Base-by-base conservation (phyloP, 805 yeast species). In the Pichia heedii region DNA sequence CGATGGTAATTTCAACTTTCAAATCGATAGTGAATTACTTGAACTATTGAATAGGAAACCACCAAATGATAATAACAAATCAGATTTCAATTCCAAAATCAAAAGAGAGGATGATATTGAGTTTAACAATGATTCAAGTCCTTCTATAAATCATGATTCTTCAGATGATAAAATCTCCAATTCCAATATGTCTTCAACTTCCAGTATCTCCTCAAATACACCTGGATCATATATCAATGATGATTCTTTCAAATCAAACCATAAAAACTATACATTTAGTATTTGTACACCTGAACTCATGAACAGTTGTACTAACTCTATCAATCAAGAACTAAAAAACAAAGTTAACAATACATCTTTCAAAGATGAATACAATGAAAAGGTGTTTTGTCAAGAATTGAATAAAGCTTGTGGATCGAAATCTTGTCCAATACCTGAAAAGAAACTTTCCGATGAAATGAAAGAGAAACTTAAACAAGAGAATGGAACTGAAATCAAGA, bases 371-470 rank as follows among this genome's bases (percentile, higher is more conserved):
- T 83, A 78, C 57, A 83, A 79, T 55, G 90, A 84, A 56, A 79
- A 81, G 51, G 79, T 81, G 43, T 90, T 90, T 58, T 90, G 97
- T 57, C 74, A 74, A 22, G 76, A 79, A 53, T 70, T 90, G 56
- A 74, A 76, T 48, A 73, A 78, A 59, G 97, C 88, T 1, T 89
- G 97, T 63, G 97, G 96, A 16, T 79, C 81, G 7, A 79, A 70
- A 53, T 71, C 71, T 15, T 64, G 74, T 50, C 95, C 93, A 4
- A 58, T 80, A 4, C 94, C 96, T 3, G 61, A 65, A 53, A 24
- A 24, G 27, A 11, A 24, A 24, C 10, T 24, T 8, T 24, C 27
- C 30, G 12, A 27, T 29, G 18, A 15, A 2, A 8, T 13, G 2
- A 15, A 15, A 29, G 16, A 13, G 9, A n/a, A n/a, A n/a, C n/a